Conservation (phyloP, 2,329 filamentous ascomycete species). For the Beauveria sp. region DNA sequence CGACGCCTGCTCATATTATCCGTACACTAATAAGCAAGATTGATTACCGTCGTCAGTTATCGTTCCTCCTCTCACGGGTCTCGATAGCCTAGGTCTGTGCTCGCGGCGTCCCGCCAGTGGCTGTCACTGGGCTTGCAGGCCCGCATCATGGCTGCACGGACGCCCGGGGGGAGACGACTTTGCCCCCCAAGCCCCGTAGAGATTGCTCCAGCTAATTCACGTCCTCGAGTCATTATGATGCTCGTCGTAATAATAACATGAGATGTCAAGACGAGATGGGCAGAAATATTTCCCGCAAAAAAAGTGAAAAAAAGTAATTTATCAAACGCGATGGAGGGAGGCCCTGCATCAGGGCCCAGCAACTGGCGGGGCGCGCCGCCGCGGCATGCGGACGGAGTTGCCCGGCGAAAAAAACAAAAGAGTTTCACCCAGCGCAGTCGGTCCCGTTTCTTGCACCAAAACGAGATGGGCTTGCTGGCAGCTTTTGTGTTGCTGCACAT, state of each 20-base stretch:
- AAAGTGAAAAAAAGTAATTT: neutral
- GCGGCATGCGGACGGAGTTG: neutral
- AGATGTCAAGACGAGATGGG: neutral
- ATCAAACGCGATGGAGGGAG: neutral
- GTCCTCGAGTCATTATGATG: neutral
- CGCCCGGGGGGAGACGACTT: neutral
- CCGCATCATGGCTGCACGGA: neutral
- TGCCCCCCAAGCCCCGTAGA: neutral
- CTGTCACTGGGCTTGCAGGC: neutral
- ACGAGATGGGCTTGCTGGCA: neutral
- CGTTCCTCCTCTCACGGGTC: neutral
- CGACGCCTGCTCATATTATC: too few species aligned
- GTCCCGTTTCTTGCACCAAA: neutral
- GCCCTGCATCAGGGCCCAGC: neutral
- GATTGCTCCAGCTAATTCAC: neutral
- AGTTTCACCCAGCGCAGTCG: neutral
- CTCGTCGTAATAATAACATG: too few species aligned
- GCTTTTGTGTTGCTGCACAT: neutral
- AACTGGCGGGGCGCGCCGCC: neutral
- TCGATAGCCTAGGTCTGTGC: neutral
- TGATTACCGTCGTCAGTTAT: neutral
- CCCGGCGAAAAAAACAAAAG: neutral
- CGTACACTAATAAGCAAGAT: neutral
- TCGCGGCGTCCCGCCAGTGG: conserved; percentile 8
- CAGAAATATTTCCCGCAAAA: too few species aligned